phyloP scores from a whole-genome alignment of 208 protist genomes.

The Trypanosoma platydactyli region DNA sequence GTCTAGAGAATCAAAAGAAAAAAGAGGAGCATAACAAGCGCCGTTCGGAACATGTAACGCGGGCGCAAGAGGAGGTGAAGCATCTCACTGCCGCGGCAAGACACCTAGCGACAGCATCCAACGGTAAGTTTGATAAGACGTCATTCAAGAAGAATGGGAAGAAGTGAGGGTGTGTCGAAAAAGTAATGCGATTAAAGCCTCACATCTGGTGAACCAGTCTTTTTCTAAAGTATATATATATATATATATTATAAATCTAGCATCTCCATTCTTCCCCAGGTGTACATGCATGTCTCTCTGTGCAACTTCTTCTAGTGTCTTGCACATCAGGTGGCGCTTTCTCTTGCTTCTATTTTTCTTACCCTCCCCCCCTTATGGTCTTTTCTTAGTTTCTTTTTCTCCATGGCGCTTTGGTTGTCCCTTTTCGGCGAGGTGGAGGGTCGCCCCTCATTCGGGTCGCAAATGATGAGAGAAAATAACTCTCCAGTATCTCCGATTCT shows the following conservation, averaged over 20 bases:
- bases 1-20: constrained; percentile 87
- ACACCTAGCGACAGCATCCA: constrained; percentile 87
- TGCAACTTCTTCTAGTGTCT: neutral
- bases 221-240: constrained; percentile 8
- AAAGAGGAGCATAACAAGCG: constrained; percentile 91
- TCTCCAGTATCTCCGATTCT: constrained; percentile 6
- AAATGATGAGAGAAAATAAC: neutral
- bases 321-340: neutral
- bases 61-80: constrained; percentile 81
- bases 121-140: constrained; percentile 90
- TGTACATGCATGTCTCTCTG: neutral
- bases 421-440: too few species aligned
- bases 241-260: neutral
- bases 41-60: constrained; percentile 68
- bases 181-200: neutral
- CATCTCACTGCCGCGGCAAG: constrained; percentile 65
- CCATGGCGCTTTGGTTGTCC: neutral
- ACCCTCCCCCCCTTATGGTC: neutral
- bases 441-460: too few species aligned
- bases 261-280: neutral
- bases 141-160: constrained; percentile 26
- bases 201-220: too few species aligned
- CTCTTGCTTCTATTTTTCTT: constrained; percentile 4
- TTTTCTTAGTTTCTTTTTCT: neutral
- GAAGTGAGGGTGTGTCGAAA: constrained; percentile 12